These are phyloP conservation scores for Exophiala dermatitidis DNA, from an alignment of 2,329 filamentous ascomycete genomes.

Conservation along the genomic window DNA sequence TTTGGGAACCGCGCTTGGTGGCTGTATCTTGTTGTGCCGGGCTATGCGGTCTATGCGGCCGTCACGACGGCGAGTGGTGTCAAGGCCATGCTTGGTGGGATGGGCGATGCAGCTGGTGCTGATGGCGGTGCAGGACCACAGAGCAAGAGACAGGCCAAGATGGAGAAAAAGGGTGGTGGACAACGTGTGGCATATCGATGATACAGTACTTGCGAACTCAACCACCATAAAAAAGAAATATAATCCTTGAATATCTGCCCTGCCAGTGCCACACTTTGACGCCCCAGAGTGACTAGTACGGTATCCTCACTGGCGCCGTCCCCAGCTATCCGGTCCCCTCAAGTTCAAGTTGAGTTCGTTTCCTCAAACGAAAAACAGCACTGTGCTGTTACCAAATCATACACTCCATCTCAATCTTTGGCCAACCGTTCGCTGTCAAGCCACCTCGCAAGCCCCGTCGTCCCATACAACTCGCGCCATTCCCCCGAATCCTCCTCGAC, in stretches of 20 bases:
- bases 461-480: slow-evolving; percentile 36
- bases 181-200: slow-evolving; percentile 40
- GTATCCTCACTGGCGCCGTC: too few species aligned
- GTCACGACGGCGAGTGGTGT: slow-evolving; percentile 43
- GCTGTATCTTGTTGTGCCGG: slow-evolving; percentile 48
- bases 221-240: too few species aligned
- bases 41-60: slow-evolving; percentile 43
- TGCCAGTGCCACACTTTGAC: too few species aligned
- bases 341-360: too few species aligned
- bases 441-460: slow-evolving; percentile 22
- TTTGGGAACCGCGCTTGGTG: slow-evolving; percentile 77
- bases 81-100: slow-evolving; percentile 34
- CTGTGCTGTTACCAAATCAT: not conserved
- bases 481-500: slow-evolving; percentile 38
- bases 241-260: too few species aligned
- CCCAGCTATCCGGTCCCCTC: too few species aligned
- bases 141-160: slow-evolving; percentile 49
- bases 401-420: not conserved
- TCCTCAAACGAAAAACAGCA: too few species aligned
- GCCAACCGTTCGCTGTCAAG: slow-evolving; percentile 18
- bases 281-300: too few species aligned
- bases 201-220: not conserved
- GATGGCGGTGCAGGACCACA: slow-evolving; percentile 33
- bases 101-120: slow-evolving; percentile 34
- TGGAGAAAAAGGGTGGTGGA: slow-evolving; percentile 44